Conservation (phyloP, 352 stramenopile species). For the Globisporangium abappressorium region DNA sequence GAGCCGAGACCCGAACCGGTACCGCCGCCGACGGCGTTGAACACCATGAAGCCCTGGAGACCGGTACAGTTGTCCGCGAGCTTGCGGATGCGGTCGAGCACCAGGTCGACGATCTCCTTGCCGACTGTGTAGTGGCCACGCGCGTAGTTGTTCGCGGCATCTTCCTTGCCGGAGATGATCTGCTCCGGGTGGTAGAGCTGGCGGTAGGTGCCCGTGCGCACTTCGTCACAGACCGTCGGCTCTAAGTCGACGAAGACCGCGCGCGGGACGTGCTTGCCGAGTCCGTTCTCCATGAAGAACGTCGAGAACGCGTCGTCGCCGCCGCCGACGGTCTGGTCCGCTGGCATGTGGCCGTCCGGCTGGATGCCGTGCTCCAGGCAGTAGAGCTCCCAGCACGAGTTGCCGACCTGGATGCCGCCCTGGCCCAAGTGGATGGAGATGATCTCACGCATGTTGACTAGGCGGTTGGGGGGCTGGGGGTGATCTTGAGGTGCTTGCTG, state of each 20-base stretch:
- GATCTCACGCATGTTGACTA: slow-evolving; percentile 57
- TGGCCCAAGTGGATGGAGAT: slow-evolving; percentile 87
- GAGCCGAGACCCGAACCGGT: slow-evolving; percentile 97
- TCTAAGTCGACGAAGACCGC: slow-evolving; percentile 98
- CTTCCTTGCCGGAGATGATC: slow-evolving; percentile 98
- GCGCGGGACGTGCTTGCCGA: slow-evolving; percentile 96
- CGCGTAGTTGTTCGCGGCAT: slow-evolving; percentile 91
- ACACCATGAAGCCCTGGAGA: slow-evolving; percentile 98
- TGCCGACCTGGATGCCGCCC: slow-evolving; percentile 88
- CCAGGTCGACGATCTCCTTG: slow-evolving; percentile 97
- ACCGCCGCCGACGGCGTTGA: slow-evolving; percentile 97
- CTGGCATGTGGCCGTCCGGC: slow-evolving; percentile 93
- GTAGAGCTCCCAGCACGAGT: slow-evolving; percentile 82
- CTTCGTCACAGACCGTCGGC: slow-evolving; percentile 96
- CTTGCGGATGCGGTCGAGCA: slow-evolving; percentile 97
- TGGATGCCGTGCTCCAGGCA: slow-evolving; percentile 88
- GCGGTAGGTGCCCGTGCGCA: slow-evolving; percentile 94
- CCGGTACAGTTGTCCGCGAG: slow-evolving; percentile 96
- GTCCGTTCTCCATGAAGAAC: slow-evolving; percentile 91
- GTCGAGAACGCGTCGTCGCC: slow-evolving; percentile 98
- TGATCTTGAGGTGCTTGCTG: not conserved
- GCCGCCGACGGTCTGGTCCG: slow-evolving; percentile 90
- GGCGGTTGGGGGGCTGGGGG: not conserved
- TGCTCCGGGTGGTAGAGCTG: slow-evolving; percentile 98
- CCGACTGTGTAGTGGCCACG: slow-evolving; percentile 93